Evolutionary conservation across 1,139 yeast species (phyloP).

Genomic region (Arxiozyma slooffiae): DNA sequence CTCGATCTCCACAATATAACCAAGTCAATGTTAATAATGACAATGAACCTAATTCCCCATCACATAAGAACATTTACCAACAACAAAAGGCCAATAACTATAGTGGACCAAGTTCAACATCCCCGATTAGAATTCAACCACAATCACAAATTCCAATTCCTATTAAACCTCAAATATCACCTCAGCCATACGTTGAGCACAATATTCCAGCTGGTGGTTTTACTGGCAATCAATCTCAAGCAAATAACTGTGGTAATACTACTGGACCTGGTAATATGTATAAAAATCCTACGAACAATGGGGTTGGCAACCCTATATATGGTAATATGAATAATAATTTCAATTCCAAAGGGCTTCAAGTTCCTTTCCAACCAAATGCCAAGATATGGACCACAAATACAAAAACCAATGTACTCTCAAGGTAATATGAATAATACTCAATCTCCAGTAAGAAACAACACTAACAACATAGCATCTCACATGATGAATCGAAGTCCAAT

Average conservation of each 20-base stretch:
- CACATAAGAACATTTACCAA: neutral
- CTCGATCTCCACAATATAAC: neutral
- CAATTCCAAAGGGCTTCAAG: neutral
- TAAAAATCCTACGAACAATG: neutral
- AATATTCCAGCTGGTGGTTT: neutral
- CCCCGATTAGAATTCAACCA: neutral
- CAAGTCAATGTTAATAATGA: neutral
- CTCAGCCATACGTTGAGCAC: neutral
- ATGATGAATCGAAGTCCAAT: neutral
- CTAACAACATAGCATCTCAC: neutral
- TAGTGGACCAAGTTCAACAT: slow-evolving; percentile 1
- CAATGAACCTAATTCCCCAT: neutral
- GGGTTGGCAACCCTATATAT: neutral
- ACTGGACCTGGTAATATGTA: neutral
- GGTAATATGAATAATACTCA: neutral
- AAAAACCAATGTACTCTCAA: neutral
- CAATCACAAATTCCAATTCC: neutral
- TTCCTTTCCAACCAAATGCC: neutral
- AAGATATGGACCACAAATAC: neutral
- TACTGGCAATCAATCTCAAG: neutral
- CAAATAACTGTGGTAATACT: neutral
- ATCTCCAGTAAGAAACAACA: neutral
- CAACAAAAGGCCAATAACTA: neutral
- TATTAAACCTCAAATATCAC: neutral
- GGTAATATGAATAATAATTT: neutral